Base-by-base conservation (phyloP, 2,329 filamentous ascomycete genomes). In the Curvularia hawaiiensis region DNA sequence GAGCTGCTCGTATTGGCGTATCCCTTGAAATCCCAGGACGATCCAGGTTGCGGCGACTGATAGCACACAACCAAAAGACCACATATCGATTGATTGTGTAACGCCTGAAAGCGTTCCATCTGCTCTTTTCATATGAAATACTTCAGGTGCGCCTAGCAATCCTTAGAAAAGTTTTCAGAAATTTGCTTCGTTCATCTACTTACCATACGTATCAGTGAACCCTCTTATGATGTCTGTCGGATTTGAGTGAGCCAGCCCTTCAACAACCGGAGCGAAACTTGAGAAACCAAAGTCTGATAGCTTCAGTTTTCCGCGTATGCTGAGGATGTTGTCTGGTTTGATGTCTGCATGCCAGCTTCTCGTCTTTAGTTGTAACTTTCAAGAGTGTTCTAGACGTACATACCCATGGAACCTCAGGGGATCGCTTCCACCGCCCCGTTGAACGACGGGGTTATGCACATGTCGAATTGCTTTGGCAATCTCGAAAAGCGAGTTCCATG, bases 261-360 rank as follows among this genome's bases (percentile, higher is more conserved):
- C 38, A 26, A 47, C n/a, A 0, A 38, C 50, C 4, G 54, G 54
- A 2, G 48, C 38, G 10, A 76, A 75, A 24, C 53, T 64, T 0
- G 75, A 69, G 50, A 75, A 76, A 0, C 77, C 77, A 6, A 70
- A 74, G 52, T 79, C 78, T 1, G 76, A 74, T 0, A 80, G 63
- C 54, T 79, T 79, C 52, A 75, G 77, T 2, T 68, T 51, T 3
- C 63, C 71, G 3, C 66, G 46, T 0, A 79, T 68, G 2, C 54
- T 65, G 58, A 80, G 74, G 46, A 80, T 78, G 43, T 80, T 80
- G 49, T 79, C 74, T 11, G 78, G 73, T 54, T 80, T 81, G 52
- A 81, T 67, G 68, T 81, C 79, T 10, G 71, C 70, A 58, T 80
- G 77, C 74, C 76, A 79, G 1, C 76, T 79, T 24, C 3, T 31